Base-by-base conservation (phyloP, 2,329 filamentous ascomycete species). In the Myriangium duriaei region DNA sequence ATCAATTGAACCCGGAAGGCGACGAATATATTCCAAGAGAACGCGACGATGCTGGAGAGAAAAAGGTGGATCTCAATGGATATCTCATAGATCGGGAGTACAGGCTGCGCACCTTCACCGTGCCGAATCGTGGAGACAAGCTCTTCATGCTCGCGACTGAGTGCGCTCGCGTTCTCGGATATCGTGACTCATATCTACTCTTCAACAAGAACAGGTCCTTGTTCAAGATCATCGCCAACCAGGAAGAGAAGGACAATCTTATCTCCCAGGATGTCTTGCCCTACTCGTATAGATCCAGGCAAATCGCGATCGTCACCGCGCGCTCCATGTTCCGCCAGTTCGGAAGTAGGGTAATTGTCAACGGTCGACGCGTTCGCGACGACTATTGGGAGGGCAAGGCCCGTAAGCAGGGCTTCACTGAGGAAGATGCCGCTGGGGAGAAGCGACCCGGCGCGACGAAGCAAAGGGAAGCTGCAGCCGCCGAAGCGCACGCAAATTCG, bases 341-440 rank as follows among this genome's bases (percentile, higher is more conserved):
- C 59, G 91, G 91, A 34, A 95, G 87, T 59, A 75, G 91, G 45
- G 81, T 98, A 37, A 91, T 98, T 46, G 76, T 82, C 24, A 83
- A 87, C 52, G 91, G 91, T 21, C 74, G 88, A 45, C 72, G 91
- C 41, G 91, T 98, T 30, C 79, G 91, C 34, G 91, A 98, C 61
- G 91, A 98, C 57, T 98, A 98, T 61, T 98, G 91, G 91, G 91
- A 96, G 60, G 83, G 80, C 54, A 96, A 96, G 62, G 91, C 91
- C 5, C 74, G 82, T 33, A 98, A 96, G 62, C 91, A 98, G 61
- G 91, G 91, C 9, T 98, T 98, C 56, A 98, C 91, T 1, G 91
- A 98, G 58, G 86, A 92, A 45, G 91, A 98, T 59, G 71, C 87
- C 35, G 91, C 91, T 3, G 91, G 91, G 29, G 91, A 98, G 63